Percentiles rank a stretch among this genome's conserved stretches.
phyloP scores from a whole-genome alignment of 2,329 filamentous ascomycete species.

The Ceratocystis cacaofunesta region DNA sequence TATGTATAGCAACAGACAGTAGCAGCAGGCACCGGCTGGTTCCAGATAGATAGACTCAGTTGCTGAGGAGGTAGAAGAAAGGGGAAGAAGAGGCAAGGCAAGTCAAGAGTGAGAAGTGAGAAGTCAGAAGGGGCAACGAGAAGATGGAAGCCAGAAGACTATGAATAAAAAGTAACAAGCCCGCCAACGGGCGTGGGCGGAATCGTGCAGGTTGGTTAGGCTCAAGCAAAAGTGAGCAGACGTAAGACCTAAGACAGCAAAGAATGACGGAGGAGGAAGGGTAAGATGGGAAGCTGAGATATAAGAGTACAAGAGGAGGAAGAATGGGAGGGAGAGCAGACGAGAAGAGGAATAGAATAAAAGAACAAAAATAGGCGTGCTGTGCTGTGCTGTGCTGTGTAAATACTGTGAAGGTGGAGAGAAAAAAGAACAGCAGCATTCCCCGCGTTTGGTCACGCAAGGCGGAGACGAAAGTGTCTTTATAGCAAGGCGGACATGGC shows the following conservation, averaged over 20 bases:
- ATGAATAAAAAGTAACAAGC: no score
- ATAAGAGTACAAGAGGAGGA: neutral
- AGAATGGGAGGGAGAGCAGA: neutral
- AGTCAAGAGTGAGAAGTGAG: neutral
- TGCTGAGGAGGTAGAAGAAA: neutral
- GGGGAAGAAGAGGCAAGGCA: neutral
- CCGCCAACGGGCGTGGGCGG: no score
- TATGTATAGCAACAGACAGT: neutral
- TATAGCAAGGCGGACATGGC: neutral
- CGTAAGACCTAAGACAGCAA: neutral
- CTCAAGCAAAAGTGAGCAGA: no score
- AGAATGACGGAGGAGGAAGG: neutral
- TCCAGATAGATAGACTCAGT: neutral
- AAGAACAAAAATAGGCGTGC: neutral
- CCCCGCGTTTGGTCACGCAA: neutral
- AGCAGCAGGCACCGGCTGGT: neutral
- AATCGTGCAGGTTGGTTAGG: no score
- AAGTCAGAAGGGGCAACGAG: neutral
- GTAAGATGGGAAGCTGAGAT: neutral
- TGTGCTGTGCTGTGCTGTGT: neutral
- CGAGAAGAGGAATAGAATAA: neutral
- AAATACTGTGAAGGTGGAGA: neutral
- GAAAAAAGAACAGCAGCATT: neutral
- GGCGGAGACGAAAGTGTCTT: neutral
- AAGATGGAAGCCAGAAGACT: neutral